These are phyloP conservation scores for Neonectria magnoliae DNA, from an alignment of 2,329 filamentous ascomycete species.

Conservation along the genomic window DNA sequence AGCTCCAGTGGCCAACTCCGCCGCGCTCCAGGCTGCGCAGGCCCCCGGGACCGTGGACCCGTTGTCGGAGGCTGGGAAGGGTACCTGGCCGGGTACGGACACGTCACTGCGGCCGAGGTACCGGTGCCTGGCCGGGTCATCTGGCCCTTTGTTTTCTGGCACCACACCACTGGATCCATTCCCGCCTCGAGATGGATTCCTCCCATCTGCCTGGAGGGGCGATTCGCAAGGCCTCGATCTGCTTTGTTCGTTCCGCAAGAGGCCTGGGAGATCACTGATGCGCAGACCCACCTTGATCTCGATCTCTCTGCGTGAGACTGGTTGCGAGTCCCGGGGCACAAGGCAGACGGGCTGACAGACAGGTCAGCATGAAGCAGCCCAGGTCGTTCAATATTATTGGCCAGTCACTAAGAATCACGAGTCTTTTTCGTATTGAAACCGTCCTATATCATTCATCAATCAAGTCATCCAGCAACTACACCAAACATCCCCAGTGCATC, in stretches of 20 bases:
- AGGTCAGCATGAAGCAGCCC: not conserved
- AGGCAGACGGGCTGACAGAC: not conserved
- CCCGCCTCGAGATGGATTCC: not conserved
- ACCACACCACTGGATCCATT: not conserved
- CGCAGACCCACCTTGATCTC: not conserved
- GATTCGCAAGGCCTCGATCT: not conserved
- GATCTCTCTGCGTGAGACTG: not conserved
- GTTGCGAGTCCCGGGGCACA: not conserved
- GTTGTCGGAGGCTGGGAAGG: conserved; percentile 17
- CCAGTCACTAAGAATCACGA: not conserved
- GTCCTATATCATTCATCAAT: not conserved
- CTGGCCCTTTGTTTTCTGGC: conserved; percentile 4
- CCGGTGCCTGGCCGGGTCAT: conserved; percentile 7
- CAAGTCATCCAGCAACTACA: not conserved
- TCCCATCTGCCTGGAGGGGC: not conserved
- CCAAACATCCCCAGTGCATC: too few species aligned
- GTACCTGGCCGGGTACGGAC: conserved; percentile 13
- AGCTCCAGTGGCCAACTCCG: conserved; percentile 8
- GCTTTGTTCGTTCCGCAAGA: not conserved
- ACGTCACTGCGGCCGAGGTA: conserved; percentile 19
- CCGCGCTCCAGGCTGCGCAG: conserved; percentile 9
- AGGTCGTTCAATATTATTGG: not conserved
- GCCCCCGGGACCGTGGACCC: conserved; percentile 4
- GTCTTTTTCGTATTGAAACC: not conserved
- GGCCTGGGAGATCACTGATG: not conserved